A percentile compares a stretch with the other conserved stretches of the same genome.
These are phyloP conservation scores for Camellia oleifera DNA, from an alignment of 179 eudicot genomes.

Conservation along the genomic window DNA sequence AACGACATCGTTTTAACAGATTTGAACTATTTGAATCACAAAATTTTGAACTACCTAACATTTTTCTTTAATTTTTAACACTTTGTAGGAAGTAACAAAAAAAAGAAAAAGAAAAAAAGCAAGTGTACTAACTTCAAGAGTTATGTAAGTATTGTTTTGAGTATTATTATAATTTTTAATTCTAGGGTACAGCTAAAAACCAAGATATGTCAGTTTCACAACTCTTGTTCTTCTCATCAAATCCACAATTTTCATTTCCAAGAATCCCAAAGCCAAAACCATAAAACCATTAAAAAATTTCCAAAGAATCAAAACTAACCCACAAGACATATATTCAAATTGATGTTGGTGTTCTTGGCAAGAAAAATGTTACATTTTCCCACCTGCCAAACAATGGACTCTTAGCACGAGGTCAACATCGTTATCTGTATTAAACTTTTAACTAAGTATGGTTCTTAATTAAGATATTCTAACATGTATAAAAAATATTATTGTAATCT, in stretches of 20 bases:
- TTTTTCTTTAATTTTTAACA: too few relatives aligned
- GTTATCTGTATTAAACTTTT: neutral
- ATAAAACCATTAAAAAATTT: too few relatives aligned
- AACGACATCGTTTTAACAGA: too few relatives aligned
- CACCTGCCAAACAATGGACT: conserved; percentile 5
- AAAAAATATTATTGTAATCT: neutral
- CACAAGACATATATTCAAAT: neutral
- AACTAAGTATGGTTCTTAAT: neutral
- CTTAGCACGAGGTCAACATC: conserved; percentile 12
- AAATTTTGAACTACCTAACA: too few relatives aligned
- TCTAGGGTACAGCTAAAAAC: neutral
- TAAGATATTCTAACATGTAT: neutral
- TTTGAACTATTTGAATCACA: too few relatives aligned
- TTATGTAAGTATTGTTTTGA: too few relatives aligned
- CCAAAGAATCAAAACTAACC: neutral
- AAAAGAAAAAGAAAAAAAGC: too few relatives aligned
- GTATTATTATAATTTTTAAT: neutral
- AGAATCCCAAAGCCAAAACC: neutral
- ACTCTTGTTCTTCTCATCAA: conserved; percentile 1
- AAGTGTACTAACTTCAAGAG: too few relatives aligned
- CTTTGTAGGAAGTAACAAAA: too few relatives aligned
- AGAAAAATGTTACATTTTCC: neutral
- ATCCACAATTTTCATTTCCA: neutral
- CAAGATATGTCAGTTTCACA: neutral
- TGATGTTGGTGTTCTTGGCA: neutral